Base-by-base conservation (phyloP, 345 rosid genomes). In the Sonneratia caseolaris region DNA sequence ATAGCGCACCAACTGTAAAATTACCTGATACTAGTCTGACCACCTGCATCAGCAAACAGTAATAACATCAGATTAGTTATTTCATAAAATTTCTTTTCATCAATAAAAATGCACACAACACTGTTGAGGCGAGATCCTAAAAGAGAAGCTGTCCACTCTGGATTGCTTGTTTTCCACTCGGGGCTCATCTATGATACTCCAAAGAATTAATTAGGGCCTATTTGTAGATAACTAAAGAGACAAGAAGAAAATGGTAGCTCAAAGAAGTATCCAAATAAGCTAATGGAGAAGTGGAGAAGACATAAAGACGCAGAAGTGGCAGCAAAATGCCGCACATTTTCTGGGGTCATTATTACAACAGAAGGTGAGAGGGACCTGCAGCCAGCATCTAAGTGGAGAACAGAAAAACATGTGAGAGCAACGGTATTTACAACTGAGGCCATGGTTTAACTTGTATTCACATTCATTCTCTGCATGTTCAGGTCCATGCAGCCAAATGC, bases 1-100 rank as follows among this genome's bases (percentile, higher is more conserved):
- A 57, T n/a, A 37, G 0, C 27, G 18, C 37, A 51, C 61, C 43
- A 56, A 47, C 68, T 35, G 45, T 27, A 38, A 70, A 69, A 38
- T 83, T 82, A 88, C 93, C 93, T 86, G 79, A 86, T 88, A 74
- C 91, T 88, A 72, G 93, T 86, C 72, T 86, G 93, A 57, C 93
- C 93, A 72, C 93, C 93, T 88, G 82, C 71, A 76, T 45, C 72
- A 81, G 75, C 36, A 76, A 77, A 59, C 36, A 69, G 68, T 12
- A 77, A 70, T 74, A 55, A 78, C 45, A 51, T 37, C 15, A 56
- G 72, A 67, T 73, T 71, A 37, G 27, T 12, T 16, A 62, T 37
- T 62, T 27, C 1, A 62, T 67, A 21, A 59, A 10, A 4, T 10
- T 57, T 18, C 9, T 57, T 57, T 57, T n/a, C 59, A 53, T 19